Base-by-base conservation (phyloP, 2,329 filamentous ascomycete species). In the Tolypocladium endophyticum region DNA sequence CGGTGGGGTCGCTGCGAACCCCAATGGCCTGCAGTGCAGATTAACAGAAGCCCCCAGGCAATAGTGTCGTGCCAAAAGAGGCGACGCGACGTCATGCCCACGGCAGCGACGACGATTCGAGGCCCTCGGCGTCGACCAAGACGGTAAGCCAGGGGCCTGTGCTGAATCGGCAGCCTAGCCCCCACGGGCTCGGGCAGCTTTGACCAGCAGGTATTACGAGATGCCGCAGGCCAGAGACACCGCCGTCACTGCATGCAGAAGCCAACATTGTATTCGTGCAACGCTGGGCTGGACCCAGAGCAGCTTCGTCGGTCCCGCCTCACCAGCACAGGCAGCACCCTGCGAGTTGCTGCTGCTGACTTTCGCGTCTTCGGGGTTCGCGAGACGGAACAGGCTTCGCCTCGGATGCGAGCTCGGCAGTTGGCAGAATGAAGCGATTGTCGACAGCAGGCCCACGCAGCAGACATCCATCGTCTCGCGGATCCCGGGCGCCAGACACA, bases 141-240 rank as follows among this genome's bases (percentile, higher is more conserved):
- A 25, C 11, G 43, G 43, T 25, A 45, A 45, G 20, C 16, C 28
- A 9, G 18, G 41, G 45, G 16, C 39, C 45, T 50, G 16, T 30
- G 5, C 47, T 33, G 18, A 2, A 33, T 33, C 18, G 28, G 47
- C 6, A n/a, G 11, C n/a, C n/a, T 45, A 23, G 39, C 39, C 35
- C 53, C 53, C 53, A 55, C 33, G 35, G 35, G 14, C 35, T 9
- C n/a, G 38, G 8, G 12, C 38, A 52, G 47, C 28, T 12, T 12
- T 11, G 47, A 33, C 33, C 38, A 18, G 30, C 35, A 30, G 25
- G 56, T 58, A 16, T 56, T 35, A 59, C 58, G 58, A 59, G 58
- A 59, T 59, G 58, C 58, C 54, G 58, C 58, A 59, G 58, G 54
- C 58, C 58, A 50, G 52, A 39, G 41, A 47, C 36, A 38, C 39